Evolutionary conservation across 192 early-diverging fungal genomes (phyloP).

Genomic region (Coemansia sp.): DNA sequence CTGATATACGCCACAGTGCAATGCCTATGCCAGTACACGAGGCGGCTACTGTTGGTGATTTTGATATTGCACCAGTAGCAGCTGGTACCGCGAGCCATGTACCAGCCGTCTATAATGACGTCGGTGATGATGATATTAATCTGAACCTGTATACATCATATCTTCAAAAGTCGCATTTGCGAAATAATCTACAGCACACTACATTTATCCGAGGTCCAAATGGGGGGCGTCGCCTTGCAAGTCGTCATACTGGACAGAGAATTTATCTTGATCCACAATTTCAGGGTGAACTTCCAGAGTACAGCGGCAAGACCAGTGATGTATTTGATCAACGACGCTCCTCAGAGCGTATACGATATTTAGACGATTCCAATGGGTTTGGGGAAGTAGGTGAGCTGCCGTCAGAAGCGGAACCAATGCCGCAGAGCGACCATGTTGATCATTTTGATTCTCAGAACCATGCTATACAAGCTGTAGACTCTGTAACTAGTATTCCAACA

Average conservation of each 20-base stretch:
- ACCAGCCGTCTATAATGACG: background rate
- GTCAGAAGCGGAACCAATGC: background rate
- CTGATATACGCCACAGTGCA: background rate
- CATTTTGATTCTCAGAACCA: background rate
- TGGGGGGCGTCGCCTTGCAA: constrained; percentile 16
- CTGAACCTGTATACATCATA: constrained; percentile 47
- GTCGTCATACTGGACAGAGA: constrained; percentile 15
- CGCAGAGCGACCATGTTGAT: background rate
- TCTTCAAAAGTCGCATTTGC: constrained; percentile 50
- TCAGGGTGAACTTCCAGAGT: background rate
- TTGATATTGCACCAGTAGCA: background rate
- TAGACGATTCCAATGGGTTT: background rate
- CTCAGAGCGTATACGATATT: background rate
- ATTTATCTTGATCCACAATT: background rate
- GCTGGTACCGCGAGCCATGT: background rate
- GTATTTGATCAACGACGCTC: background rate
- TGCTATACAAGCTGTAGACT: background rate
- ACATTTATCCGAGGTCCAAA: constrained; percentile 1
- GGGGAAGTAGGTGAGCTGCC: background rate
- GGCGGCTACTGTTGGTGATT: background rate
- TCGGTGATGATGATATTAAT: constrained; percentile 11
- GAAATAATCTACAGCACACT: constrained; percentile 35
- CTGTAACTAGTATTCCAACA: background rate
- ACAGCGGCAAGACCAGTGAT: background rate
- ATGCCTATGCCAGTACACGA: background rate